Evolutionary conservation across 164 flowering plant genomes (phyloP), one percentile per base, ranked within the genome.

Genomic region (Annona squamosa): DNA sequence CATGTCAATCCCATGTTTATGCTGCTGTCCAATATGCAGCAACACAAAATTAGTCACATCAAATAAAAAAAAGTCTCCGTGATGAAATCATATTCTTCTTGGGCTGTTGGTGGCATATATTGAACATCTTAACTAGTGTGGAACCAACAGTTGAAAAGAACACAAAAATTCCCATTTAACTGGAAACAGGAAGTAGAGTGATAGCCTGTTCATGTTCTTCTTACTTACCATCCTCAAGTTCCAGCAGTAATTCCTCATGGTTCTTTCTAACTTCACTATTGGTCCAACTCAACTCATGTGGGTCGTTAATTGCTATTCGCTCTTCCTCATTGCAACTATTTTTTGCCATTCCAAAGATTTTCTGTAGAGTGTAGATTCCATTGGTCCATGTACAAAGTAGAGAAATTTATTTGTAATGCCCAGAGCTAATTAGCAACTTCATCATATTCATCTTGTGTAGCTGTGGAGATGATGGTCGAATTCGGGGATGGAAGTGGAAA

Each of bases 401-500:
- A 46, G 37, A 44, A 68, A 17, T 12, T 18, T 42, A 5, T 4
- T 3, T 5, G 26, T 46, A 68, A 47, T 68, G 48, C 16, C 9
- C n/a, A 56, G 47, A 67, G 56, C 43, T 48, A 19, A 10, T 48
- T 69, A 48, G 9, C 18, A 5, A 48, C 37, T 69, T 12, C 71
- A 12, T 26, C 71, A 62, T 43, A 7, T n/a, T 64, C 72, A 71
- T 76, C 48, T 76, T 69, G 18, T 87, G 73, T 74, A 96, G 99
- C 77, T 96, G 99, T 83, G 99, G 99, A 67, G 99, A 95, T 84
- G 98, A 95, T 88, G 99, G 99, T 70, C 90, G 86, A 48, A 89
- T 95, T 71, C 86, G 85, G 71, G 98, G 98, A 70, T 95, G 99
- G 99, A 90, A 72, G 73, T 95, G 99, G 99, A 85, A 82, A 77